Evolutionary conservation across 106 monocot species (phyloP), one percentile per base, ranked within the genome.

Genomic region (Allium fistulosum): DNA sequence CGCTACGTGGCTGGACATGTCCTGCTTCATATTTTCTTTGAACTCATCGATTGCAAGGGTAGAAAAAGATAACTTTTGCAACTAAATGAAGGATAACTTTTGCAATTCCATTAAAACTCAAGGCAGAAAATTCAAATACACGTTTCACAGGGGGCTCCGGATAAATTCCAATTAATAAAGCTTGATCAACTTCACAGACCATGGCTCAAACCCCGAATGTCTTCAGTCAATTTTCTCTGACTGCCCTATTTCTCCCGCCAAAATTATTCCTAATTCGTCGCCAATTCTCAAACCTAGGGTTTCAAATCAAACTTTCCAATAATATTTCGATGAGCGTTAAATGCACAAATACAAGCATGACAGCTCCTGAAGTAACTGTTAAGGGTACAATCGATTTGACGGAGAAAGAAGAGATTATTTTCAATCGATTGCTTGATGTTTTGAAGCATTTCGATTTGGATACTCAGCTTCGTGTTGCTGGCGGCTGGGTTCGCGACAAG

Each of bases 401-500:
- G 4, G 76, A 83, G 60, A 79, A 78, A 58, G 95, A 96, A 80
- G 83, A 82, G 62, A 80, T 46, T 71, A 96, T 96, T 65, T 96
- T 91, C 85, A 63, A 69, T 16, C 85, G 81, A 14, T 71, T 96
- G 51, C 79, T 85, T 26, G 88, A 84, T 46, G 95, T 91, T 9
- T 74, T 88, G 22, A 70, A 69, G 51, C 91, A 91, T 74, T 86
- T 88, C 76, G 49, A 78, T n/a, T 61, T 95, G 37, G 73, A 80
- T 27, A 91, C 88, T 7, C 83, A 91, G 75, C 82, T 96, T 22
- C 78, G 95, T 8, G 95, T 96, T 16, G 95, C 95, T 11, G 95
- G 95, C 52, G 95, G 95, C 5, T 96, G 95, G 95, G 95, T 96
- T 12, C 88, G 95, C 16, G 95, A 96, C 68, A 96, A 96, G 91